Conservation (phyloP, 2,329 filamentous ascomycete species). For the Trichoderma hamatum region DNA sequence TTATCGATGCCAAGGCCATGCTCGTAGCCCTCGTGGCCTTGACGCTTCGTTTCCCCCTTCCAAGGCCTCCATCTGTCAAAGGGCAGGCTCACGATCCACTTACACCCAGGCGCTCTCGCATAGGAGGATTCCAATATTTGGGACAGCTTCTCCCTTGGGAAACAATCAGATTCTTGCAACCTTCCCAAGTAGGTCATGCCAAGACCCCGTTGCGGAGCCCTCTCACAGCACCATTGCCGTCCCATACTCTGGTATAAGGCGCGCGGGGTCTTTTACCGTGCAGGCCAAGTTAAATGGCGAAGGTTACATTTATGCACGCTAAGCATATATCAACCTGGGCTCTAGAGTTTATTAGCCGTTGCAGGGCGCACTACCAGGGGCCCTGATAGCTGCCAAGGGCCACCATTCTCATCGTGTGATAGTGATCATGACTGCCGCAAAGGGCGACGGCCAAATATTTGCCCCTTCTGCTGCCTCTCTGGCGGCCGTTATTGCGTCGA, state of each 20-base stretch:
- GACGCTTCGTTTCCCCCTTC: neutral
- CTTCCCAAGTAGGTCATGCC: slow-evolving; percentile 11
- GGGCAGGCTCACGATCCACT: neutral
- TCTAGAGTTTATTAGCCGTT: slow-evolving; percentile 1
- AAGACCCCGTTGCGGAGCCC: neutral
- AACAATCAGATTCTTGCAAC: slow-evolving; percentile 7
- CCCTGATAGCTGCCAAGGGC: neutral
- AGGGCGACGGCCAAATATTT: neutral
- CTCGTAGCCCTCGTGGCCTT: neutral
- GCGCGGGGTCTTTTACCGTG: slow-evolving; percentile 4
- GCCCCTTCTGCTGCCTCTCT: neutral
- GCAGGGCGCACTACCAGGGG: neutral
- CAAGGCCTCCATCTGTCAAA: neutral
- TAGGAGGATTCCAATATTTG: slow-evolving; percentile 13
- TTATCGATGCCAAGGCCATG: neutral
- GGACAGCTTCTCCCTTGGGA: slow-evolving; percentile 18
- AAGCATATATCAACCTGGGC: slow-evolving; percentile 14
- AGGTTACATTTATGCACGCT: slow-evolving; percentile 10
- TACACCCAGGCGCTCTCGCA: neutral
- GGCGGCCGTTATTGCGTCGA: neutral
- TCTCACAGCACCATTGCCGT: neutral
- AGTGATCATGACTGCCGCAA: neutral
- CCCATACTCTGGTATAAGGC: neutral
- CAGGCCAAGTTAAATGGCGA: neutral
- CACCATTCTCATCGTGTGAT: neutral